Conservation (phyloP, 2,329 filamentous ascomycete species). For the Xylariales sp. region DNA sequence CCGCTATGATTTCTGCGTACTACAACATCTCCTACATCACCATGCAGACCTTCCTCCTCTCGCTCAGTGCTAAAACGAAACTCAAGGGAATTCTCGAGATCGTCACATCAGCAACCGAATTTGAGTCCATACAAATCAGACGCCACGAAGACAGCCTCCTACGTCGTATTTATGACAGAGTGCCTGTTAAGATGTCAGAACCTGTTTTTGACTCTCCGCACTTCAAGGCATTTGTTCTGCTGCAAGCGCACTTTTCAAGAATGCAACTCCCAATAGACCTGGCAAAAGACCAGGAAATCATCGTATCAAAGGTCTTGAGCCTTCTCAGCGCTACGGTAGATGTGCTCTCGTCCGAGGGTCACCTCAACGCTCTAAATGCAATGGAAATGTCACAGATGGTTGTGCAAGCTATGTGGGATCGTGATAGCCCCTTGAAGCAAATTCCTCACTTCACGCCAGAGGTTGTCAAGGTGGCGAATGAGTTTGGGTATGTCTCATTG, state of each 20-base stretch:
- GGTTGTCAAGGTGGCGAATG: conserved; percentile 76
- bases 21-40: conserved; percentile 99
- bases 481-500: conserved; percentile 59
- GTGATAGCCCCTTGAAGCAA: conserved; percentile 93
- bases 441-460: conserved; percentile 90
- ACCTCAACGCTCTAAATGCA: conserved; percentile 94
- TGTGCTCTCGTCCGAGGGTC: conserved; percentile 90
- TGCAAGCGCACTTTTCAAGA: conserved; percentile 95
- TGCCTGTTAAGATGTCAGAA: conserved; percentile 92
- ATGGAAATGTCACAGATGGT: conserved; percentile 99
- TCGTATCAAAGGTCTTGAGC: conserved; percentile 79
- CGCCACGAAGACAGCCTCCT: conserved; percentile 87
- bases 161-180: conserved; percentile 86
- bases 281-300: conserved; percentile 89
- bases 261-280: conserved; percentile 96
- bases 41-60: conserved; percentile 97
- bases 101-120: conserved; percentile 93
- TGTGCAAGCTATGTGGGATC: conserved; percentile 98
- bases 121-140: conserved; percentile 90
- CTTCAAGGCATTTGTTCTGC: conserved; percentile 95
- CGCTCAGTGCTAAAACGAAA: conserved; percentile 82
- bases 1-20: conserved; percentile 97
- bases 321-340: conserved; percentile 91
- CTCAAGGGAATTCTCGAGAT: conserved; percentile 97
- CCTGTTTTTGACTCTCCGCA: conserved; percentile 87